Evolutionary conservation across 768 basidiomycete genomes (phyloP), one percentile per base, ranked within the genome.

Genomic region (Myochromella boudieri): DNA sequence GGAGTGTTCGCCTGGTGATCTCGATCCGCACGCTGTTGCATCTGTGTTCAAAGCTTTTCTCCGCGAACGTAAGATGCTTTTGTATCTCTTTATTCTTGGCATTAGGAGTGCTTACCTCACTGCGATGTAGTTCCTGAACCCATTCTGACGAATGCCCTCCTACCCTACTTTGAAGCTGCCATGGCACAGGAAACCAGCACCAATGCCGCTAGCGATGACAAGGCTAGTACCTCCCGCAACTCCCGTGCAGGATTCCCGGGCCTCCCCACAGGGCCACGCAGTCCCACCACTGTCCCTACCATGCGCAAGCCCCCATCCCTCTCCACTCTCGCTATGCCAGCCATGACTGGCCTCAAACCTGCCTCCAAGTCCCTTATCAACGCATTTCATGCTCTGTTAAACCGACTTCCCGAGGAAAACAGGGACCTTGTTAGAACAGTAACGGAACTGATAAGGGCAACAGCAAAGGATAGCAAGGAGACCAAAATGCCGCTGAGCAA

Each of bases 401-500:
- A 71, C 12, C 77, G 79, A 49, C 71, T 97, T 0, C 93, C 94
- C 0, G 67, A 65, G 49, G 91, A 91, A 62, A 91, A 94, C 57
- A 78, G 84, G 46, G 92, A 93, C 61, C 72, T 95, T n/a, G 71
- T 95, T 28, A 74, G 80, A 37, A 95, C 91, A 10, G 82, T 95
- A 18, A 78, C 82, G 38, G 84, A 91, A 54, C 73, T 97, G 28
- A 87, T 95, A 53, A 81, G 78, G 34, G 81, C 78, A 33, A 94
- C 91, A 11, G 82, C 89, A 0, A 72, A 70, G 45, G 75, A 80
- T 52, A 75, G 76, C 57, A 77, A 76, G 53, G 79, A 82, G 57
- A 97, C 92, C 27, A 91, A 91, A 68, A 97, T 97, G 94, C 91
- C 92, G 2, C 66, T 97, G 54, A 86, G 86, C 63, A 97, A 97